Base-by-base conservation (phyloP, 495 filamentous ascomycete species). In the Aspergillus bertholletiae region DNA sequence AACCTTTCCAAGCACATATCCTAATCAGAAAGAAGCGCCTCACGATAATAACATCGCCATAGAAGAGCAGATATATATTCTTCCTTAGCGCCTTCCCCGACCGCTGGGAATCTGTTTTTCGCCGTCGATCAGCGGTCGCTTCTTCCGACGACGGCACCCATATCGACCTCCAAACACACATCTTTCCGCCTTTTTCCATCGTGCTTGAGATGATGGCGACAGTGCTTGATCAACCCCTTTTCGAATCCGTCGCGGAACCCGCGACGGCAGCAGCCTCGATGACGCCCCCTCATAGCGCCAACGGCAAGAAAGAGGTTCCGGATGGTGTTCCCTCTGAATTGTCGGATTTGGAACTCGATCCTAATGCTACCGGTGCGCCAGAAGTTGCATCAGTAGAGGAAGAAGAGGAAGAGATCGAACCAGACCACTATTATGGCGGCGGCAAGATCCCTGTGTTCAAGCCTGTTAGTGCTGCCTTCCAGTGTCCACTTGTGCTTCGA, bases 381-480 rank as follows among this genome's bases (percentile, higher is more conserved):
- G 64, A 68, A 8, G 64, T 35, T 35, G 46, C 20, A 53, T 69
- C 57, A 23, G 66, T 71, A 30, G 66, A 69, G 45, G 77, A 72
- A 7, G 76, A 76, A n/a, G 79, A 85, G 11, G 86, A 88, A 51
- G 87, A 90, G 56, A 89, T 89, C 52, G 74, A 84, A 54, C 94
- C 94, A 3, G 90, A 91, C 63, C 86, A 96, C 69, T 96, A 87
- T 73, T 94, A 89, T 61, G 87, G 85, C 32, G 85, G 78, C 61
- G 90, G 91, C 60, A 89, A 84, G 58, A 87, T 98, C 22, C 95
- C 94, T 13, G 89, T 98, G 21, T 98, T 98, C 76, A 92, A 85
- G 67, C 94, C 94, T 44, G 86, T 89, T 72, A 72, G 86, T 83
- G 13, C 46, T 46, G 35, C 21, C 34, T 50, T 26, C 24, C 26